phyloP scores from a whole-genome alignment of 2,329 filamentous ascomycete species.

The Penicillium sp. region DNA sequence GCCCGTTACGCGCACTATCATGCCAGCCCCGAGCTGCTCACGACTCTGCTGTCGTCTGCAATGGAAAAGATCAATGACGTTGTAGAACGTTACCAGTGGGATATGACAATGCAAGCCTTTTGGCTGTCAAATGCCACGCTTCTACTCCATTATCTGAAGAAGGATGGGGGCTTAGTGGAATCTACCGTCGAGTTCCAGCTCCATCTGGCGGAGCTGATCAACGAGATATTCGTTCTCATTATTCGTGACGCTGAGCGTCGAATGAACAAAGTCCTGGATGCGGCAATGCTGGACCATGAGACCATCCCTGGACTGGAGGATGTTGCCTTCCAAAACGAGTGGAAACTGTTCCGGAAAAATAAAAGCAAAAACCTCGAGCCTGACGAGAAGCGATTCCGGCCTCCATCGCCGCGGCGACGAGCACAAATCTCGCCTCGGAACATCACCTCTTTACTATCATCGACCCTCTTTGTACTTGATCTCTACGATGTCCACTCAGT shows the following conservation, averaged over 20 bases:
- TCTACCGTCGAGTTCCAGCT: slow-evolving; percentile 86
- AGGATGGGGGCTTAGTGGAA: slow-evolving; percentile 76
- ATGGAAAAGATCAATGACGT: slow-evolving; percentile 97
- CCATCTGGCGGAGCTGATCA: slow-evolving; percentile 89
- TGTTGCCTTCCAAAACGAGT: slow-evolving; percentile 95
- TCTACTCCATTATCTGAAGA: slow-evolving; percentile 94
- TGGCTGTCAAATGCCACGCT: slow-evolving; percentile 98
- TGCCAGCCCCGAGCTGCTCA: slow-evolving; percentile 78
- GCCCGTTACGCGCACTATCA: slow-evolving; percentile 97
- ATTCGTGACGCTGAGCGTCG: slow-evolving; percentile 92
- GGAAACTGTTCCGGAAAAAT: slow-evolving; percentile 94
- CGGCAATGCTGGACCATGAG: slow-evolving; percentile 94
- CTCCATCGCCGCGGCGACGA: slow-evolving; percentile 87
- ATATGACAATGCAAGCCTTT: slow-evolving; percentile 98
- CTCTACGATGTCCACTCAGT: slow-evolving; percentile 99
- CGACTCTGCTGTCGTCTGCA: slow-evolving; percentile 74
- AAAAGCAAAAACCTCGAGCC: slow-evolving; percentile 83
- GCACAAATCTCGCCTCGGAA: slow-evolving; percentile 91
- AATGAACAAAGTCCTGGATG: slow-evolving; percentile 91
- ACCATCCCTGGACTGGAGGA: slow-evolving; percentile 97
- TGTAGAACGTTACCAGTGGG: slow-evolving; percentile 95
- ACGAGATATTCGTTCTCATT: slow-evolving; percentile 97
- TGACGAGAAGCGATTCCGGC: slow-evolving; percentile 82
- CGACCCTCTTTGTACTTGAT: slow-evolving; percentile 93
- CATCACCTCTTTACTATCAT: slow-evolving; percentile 91